Percentiles rank a stretch among this genome's conserved stretches.
phyloP scores from a whole-genome alignment of 345 rosid species.

The Odontarrhena argentea region DNA sequence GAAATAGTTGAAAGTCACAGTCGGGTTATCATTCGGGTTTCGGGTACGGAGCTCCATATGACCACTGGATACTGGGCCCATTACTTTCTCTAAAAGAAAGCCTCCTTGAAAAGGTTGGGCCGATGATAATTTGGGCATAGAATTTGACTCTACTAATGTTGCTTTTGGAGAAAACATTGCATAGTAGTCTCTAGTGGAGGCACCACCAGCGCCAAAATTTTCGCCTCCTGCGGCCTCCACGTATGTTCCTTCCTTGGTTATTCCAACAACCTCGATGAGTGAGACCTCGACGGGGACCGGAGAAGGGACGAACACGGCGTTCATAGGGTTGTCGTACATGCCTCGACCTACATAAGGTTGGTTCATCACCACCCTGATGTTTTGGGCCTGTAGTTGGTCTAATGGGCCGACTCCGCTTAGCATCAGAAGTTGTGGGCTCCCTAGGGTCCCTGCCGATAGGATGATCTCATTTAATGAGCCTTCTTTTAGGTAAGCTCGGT shows the following conservation, averaged over 20 bases:
- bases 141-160: conserved; percentile 34
- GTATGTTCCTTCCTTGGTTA: conserved; percentile 57
- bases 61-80: conserved; percentile 64
- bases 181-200: conserved; percentile 41
- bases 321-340: conserved; percentile 81
- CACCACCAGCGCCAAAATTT: conserved; percentile 46
- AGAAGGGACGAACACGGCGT: conserved; percentile 65
- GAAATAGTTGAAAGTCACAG: conserved; percentile 72
- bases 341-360: conserved; percentile 71
- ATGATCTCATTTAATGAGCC: conserved; percentile 56
- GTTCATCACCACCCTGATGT: conserved; percentile 53
- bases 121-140: conserved; percentile 38
- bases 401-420: conserved; percentile 75
- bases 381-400: conserved; percentile 46
- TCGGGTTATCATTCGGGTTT: conserved; percentile 59
- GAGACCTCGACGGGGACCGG: conserved; percentile 72
- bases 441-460: conserved; percentile 63
- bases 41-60: conserved; percentile 56
- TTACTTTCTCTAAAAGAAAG: conserved; percentile 60
- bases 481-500: conserved; percentile 50
- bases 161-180: conserved; percentile 65
- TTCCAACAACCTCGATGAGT: conserved; percentile 76
- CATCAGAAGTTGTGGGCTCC: conserved; percentile 78
- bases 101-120: conserved; percentile 59
- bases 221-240: conserved; percentile 68